Percentiles rank a stretch among this genome's conserved stretches.
Conservation (phyloP, 2,329 filamentous ascomycete genomes). For the Cercospora nicotianae region DNA sequence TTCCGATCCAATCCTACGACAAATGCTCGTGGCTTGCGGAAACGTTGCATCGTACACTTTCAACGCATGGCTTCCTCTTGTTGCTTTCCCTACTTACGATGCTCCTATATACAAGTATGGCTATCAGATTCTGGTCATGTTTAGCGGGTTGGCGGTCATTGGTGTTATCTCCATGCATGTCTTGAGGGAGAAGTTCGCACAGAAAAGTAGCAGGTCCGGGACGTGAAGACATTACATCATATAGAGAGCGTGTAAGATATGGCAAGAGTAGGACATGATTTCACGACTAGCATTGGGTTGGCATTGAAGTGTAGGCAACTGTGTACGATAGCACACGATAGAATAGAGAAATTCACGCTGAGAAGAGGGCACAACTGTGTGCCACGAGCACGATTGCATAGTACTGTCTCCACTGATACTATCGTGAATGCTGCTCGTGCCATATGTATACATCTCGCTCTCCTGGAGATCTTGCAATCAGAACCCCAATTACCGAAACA, state of each 20-base stretch:
- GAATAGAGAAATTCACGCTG: neutral
- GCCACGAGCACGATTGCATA: neutral
- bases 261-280: neutral
- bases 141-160: slow-evolving; percentile 18
- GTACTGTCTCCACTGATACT: neutral
- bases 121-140: slow-evolving; percentile 23
- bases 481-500: neutral
- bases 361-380: neutral
- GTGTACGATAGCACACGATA: neutral
- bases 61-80: slow-evolving; percentile 22
- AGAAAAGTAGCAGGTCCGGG: slow-evolving; percentile 2
- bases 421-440: neutral
- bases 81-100: slow-evolving; percentile 23
- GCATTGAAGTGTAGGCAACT: neutral
- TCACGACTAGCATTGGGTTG: neutral
- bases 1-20: slow-evolving; percentile 19
- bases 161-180: slow-evolving; percentile 6
- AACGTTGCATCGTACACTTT: slow-evolving; percentile 22
- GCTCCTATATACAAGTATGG: slow-evolving; percentile 24
- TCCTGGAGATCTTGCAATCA: neutral
- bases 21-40: slow-evolving; percentile 20
- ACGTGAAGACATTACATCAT: neutral
- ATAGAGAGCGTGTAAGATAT: neutral
- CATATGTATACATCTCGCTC: neutral
- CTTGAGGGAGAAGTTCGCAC: slow-evolving; percentile 5